A percentile compares a stretch with the other conserved stretches of the same genome.
Evolutionary conservation across 2,329 filamentous ascomycete species (phyloP).

Genomic region (Aspergillus proliferans): DNA sequence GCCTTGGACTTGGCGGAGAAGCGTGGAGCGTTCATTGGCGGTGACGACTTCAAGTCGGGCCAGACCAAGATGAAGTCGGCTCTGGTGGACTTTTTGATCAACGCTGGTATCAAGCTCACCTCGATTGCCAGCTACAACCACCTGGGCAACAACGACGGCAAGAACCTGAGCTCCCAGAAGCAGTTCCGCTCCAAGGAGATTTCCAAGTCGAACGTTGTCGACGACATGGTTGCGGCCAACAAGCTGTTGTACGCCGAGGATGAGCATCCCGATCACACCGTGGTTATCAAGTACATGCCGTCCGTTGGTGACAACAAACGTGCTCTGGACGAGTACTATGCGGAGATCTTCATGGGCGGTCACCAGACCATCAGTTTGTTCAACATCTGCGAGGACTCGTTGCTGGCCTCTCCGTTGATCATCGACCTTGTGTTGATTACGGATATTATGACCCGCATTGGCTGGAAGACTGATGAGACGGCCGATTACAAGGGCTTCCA

Average conservation of each 20-base stretch:
- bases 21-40: constrained; percentile 84
- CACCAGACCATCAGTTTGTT: constrained; percentile 98
- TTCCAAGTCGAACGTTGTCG: constrained; percentile 97
- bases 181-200: constrained; percentile 99
- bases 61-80: constrained; percentile 99
- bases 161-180: constrained; percentile 94
- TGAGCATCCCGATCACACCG: constrained; percentile 95
- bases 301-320: constrained; percentile 98
- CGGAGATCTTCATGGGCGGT: constrained; percentile 97
- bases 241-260: constrained; percentile 79
- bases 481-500: constrained; percentile 88
- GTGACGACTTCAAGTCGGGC: constrained; percentile 99
- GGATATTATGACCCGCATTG: constrained; percentile 97
- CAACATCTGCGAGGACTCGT: constrained; percentile 98
- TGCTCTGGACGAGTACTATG: constrained; percentile 97
- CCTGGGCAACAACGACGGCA: constrained; percentile 98
- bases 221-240: constrained; percentile 99
- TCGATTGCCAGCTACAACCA: constrained; percentile 99
- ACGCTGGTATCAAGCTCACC: constrained; percentile 95
- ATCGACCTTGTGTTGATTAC: constrained; percentile 89
- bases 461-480: constrained; percentile 67
- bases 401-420: constrained; percentile 91
- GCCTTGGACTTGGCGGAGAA: constrained; percentile 82
- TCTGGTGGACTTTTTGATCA: constrained; percentile 97
- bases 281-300: constrained; percentile 99